phyloP scores from a whole-genome alignment of 139 green algal genomes.

The Eudorina sp. region DNA sequence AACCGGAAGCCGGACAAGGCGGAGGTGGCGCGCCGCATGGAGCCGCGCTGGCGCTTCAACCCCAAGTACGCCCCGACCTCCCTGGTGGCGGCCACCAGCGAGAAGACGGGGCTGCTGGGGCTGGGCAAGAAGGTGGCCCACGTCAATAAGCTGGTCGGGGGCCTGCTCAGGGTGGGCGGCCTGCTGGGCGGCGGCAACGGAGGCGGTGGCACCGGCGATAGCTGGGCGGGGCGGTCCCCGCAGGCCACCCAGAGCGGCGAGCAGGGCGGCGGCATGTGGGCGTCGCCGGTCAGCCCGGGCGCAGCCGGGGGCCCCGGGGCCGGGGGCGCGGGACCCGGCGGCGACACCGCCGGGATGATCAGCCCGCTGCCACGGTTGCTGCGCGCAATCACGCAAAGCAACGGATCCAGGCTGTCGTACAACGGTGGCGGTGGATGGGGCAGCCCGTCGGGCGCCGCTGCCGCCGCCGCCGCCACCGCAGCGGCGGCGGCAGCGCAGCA shows the following conservation, averaged over 20 bases:
- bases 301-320: not conserved
- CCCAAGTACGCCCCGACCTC: conserved; percentile 33
- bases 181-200: not conserved
- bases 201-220: not conserved
- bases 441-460: not conserved
- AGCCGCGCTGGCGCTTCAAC: conserved; percentile 46
- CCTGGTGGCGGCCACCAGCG: conserved; percentile 4
- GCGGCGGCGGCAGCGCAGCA: not conserved
- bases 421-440: not conserved
- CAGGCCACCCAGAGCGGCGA: not conserved
- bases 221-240: not conserved
- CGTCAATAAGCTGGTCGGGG: conserved; percentile 26
- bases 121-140: conserved; percentile 14
- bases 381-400: not conserved
- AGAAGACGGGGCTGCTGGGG: conserved; percentile 17
- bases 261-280: not conserved
- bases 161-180: not conserved
- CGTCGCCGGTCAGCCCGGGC: not conserved
- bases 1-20: conserved; percentile 18
- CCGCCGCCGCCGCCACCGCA: not conserved
- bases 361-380: not conserved
- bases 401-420: not conserved
- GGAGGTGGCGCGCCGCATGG: not conserved
- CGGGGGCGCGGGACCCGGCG: no score
- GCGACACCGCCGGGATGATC: not conserved